These are phyloP conservation scores for Bacterosira constricta DNA, from an alignment of 108 stramenopile species.

Conservation along the genomic window DNA sequence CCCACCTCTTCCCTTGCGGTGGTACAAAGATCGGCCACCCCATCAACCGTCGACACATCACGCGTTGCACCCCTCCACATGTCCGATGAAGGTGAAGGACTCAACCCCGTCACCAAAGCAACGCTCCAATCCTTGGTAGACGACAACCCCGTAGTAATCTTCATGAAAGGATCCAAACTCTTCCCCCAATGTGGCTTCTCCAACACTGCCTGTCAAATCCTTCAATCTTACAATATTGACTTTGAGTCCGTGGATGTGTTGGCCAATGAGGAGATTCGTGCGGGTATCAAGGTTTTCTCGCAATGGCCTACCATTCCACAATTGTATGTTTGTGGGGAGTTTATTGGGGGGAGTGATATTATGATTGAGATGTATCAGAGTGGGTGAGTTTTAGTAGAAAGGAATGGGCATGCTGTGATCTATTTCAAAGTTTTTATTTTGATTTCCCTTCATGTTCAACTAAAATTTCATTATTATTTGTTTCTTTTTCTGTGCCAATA, in stretches of 20 bases:
- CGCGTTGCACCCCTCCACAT: slow-evolving; percentile 9
- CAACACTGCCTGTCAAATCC: slow-evolving; percentile 93
- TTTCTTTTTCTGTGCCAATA: background rate
- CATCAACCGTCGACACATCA: background rate
- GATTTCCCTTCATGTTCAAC: background rate
- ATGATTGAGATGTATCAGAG: slow-evolving; percentile 86
- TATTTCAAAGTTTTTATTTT: no score
- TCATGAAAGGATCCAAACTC: slow-evolving; percentile 96
- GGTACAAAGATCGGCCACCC: background rate
- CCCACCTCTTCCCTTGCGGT: background rate
- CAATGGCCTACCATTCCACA: slow-evolving; percentile 99
- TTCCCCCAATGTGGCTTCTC: slow-evolving; percentile 97
- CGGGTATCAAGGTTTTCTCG: slow-evolving; percentile 80
- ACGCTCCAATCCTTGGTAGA: slow-evolving; percentile 82
- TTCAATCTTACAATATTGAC: slow-evolving; percentile 77
- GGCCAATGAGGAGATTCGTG: slow-evolving; percentile 84
- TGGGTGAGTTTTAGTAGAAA: slow-evolving; percentile 57
- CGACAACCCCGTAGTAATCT: slow-evolving; percentile 84
- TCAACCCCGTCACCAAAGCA: slow-evolving; percentile 43
- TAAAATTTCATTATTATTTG: background rate
- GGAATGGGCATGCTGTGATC: no score
- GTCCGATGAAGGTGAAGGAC: background rate
- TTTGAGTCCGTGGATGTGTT: slow-evolving; percentile 84
- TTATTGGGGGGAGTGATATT: slow-evolving; percentile 98
- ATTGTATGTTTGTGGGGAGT: slow-evolving; percentile 96